These are phyloP conservation scores for Canna indica DNA, from an alignment of 176 grass and related monocot species.

Conservation along the genomic window DNA sequence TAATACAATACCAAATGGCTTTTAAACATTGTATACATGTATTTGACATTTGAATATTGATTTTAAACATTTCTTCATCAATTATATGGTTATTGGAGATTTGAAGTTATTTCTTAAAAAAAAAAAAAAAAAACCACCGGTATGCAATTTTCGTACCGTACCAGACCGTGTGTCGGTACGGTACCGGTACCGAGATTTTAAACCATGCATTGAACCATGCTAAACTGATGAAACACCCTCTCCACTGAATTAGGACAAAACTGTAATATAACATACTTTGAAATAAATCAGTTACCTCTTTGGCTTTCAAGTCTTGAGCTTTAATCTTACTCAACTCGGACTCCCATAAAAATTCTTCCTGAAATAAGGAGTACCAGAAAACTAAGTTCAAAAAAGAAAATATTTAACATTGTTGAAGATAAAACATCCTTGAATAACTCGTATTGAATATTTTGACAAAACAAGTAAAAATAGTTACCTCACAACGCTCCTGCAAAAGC, in stretches of 20 bases:
- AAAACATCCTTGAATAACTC: conserved; percentile 1
- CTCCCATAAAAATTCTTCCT: conserved; percentile 99
- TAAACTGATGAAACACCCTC: too few species aligned
- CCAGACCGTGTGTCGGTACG: too few species aligned
- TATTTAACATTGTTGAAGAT: background rate
- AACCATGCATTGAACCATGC: too few species aligned
- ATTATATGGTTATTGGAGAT: too few species aligned
- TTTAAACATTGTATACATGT: too few species aligned
- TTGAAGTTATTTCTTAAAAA: too few species aligned
- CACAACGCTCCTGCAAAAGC: conserved; percentile 96
- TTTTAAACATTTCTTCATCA: too few species aligned
- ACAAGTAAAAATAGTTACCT: conserved; percentile 45
- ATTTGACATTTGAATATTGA: too few species aligned
- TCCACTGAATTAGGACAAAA: background rate
- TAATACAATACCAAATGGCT: too few species aligned
- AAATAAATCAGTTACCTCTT: conserved; percentile 50
- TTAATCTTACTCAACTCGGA: conserved; percentile 73
- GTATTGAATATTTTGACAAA: conserved; percentile 11
- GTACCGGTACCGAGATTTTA: too few species aligned
- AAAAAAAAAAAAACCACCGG: too few species aligned
- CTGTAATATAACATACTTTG: background rate
- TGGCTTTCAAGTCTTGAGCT: conserved; percentile 83
- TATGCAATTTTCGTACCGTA: too few species aligned
- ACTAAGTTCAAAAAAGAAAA: conserved; percentile 6
- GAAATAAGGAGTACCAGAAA: conserved; percentile 5